Evolutionary conservation across 2,329 filamentous ascomycete species (phyloP).

Genomic region (Penicillium frequentans): DNA sequence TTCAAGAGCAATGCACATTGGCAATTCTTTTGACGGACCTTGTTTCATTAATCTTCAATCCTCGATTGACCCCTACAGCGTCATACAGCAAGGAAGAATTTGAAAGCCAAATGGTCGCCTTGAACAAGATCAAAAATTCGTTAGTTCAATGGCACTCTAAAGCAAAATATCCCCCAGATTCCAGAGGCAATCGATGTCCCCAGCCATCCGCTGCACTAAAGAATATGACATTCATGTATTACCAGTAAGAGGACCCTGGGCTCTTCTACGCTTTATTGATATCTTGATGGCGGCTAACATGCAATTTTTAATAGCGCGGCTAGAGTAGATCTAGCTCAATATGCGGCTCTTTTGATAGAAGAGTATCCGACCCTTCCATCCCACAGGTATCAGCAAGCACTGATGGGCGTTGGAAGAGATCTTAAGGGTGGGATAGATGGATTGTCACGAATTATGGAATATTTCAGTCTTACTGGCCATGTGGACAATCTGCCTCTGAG

Average conservation of each 20-base stretch:
- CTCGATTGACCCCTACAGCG: slow-evolving; percentile 15
- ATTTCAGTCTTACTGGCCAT: slow-evolving; percentile 48
- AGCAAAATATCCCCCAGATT: not conserved
- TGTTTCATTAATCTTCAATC: slow-evolving; percentile 47
- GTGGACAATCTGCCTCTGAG: slow-evolving; percentile 51
- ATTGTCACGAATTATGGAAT: slow-evolving; percentile 49
- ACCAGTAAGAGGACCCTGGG: slow-evolving; percentile 42
- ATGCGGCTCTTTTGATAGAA: slow-evolving; percentile 48
- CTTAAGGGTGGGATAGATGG: slow-evolving; percentile 48
- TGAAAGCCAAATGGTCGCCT: slow-evolving; percentile 4
- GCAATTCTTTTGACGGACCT: slow-evolving; percentile 51
- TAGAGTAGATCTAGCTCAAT: slow-evolving; percentile 48
- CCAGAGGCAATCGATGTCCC: slow-evolving; percentile 23
- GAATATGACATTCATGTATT: slow-evolving; percentile 54
- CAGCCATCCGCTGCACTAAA: slow-evolving; percentile 49
- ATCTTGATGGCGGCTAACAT: not conserved
- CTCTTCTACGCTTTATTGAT: too few relatives aligned
- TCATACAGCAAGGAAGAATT: slow-evolving; percentile 15
- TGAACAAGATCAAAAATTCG: slow-evolving; percentile 14
- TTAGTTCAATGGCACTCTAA: slow-evolving; percentile 21
- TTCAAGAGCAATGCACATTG: slow-evolving; percentile 50
- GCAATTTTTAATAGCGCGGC: slow-evolving; percentile 35
- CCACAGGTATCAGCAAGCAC: slow-evolving; percentile 42
- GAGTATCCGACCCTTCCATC: slow-evolving; percentile 36
- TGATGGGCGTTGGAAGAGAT: slow-evolving; percentile 33